Evolutionary conservation across 139 green algal genomes (phyloP).

Genomic region (Chlorella sp.): DNA sequence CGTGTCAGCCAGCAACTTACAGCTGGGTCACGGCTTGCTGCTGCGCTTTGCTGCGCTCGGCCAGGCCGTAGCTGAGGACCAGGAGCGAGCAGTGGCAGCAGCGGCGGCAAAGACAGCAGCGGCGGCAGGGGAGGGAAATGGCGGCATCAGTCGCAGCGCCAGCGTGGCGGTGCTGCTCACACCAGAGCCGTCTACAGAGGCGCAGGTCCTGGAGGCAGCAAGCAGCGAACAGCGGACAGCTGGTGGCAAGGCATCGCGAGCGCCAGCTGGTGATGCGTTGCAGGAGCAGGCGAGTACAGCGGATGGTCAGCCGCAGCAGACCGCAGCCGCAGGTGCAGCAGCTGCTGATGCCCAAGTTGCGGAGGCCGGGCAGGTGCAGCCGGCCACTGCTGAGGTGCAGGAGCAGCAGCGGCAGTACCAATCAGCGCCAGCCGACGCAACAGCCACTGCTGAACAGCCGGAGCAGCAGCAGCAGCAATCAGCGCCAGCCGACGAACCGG

Average conservation of each 20-base stretch:
- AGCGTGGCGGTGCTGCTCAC: too few relatives aligned
- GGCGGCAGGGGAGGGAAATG: background rate
- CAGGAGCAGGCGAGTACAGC: background rate
- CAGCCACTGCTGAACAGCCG: background rate
- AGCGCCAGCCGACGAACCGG: background rate
- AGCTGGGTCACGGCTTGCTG: slow-evolving; percentile 47
- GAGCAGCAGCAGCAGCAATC: background rate
- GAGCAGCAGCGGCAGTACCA: background rate
- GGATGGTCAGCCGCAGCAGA: background rate
- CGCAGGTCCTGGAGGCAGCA: too few relatives aligned
- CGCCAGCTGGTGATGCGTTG: background rate
- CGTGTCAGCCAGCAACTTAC: slow-evolving; percentile 47
- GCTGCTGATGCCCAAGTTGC: background rate
- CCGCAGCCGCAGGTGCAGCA: background rate
- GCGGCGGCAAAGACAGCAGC: background rate
- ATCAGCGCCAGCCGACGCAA: background rate
- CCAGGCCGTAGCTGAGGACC: background rate
- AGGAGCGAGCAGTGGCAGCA: background rate
- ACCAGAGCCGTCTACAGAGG: too few relatives aligned
- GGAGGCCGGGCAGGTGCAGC: background rate
- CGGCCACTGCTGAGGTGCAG: background rate
- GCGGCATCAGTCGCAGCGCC: too few relatives aligned
- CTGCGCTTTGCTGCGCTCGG: slow-evolving; percentile 43
- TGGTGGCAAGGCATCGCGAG: background rate
- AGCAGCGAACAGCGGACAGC: background rate